These are phyloP conservation scores for Coniochaeta sp. DNA, from an alignment of 2,329 filamentous ascomycete species.

Conservation along the genomic window DNA sequence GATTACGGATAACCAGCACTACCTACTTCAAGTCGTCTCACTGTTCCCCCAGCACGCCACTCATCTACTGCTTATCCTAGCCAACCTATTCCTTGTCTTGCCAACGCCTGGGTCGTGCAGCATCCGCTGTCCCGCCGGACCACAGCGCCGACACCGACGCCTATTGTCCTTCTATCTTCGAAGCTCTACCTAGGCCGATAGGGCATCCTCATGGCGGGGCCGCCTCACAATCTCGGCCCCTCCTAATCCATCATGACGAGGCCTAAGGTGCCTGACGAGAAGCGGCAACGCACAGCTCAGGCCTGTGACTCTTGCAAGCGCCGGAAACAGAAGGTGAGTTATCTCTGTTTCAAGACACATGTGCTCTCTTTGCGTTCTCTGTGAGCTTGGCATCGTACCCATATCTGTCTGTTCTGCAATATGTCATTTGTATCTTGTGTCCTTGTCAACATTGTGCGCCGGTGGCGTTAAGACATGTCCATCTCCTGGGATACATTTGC, in stretches of 20 bases:
- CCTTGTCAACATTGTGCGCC: background rate
- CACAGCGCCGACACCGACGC: background rate
- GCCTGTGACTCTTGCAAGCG: constrained; percentile 59
- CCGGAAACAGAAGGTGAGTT: constrained; percentile 58
- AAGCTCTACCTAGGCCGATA: background rate
- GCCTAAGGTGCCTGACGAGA: constrained; percentile 48
- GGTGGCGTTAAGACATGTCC: background rate
- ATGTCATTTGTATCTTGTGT: background rate
- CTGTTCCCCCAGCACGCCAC: background rate
- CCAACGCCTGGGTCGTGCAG: background rate
- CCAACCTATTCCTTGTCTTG: constrained; percentile 1
- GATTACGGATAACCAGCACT: background rate
- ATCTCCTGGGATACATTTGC: background rate
- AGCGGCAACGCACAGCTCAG: constrained; percentile 54
- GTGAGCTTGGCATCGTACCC: background rate
- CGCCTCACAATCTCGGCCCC: background rate
- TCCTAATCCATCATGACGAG: constrained; percentile 34
- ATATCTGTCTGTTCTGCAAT: background rate
- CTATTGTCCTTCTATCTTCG: background rate
- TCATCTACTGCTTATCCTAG: background rate
- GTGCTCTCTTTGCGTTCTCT: background rate
- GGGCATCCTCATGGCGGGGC: constrained; percentile 14
- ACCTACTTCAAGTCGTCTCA: background rate
- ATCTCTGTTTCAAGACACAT: constrained; percentile 1
- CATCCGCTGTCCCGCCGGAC: background rate